Percentiles rank a stretch among this genome's conserved stretches.
phyloP scores from a whole-genome alignment of 139 green algal genomes.

The Chlorella vulgaris region DNA sequence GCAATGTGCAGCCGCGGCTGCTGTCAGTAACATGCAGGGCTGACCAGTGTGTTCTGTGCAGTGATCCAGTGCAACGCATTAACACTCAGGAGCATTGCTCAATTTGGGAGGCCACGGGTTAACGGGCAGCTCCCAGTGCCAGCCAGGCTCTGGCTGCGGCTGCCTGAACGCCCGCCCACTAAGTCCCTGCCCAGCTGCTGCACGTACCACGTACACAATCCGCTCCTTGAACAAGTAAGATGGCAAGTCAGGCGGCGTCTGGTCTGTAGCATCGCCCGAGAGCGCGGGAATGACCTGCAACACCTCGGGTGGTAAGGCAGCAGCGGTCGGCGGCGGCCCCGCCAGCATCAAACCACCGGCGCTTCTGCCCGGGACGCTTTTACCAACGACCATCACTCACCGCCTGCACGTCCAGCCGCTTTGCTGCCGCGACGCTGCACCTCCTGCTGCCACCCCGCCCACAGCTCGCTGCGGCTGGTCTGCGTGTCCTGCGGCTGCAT shows the following conservation, averaged over 20 bases:
- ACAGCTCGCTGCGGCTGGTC: slow-evolving; percentile 12
- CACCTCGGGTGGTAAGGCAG: too few relatives aligned
- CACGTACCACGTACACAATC: slow-evolving; percentile 98
- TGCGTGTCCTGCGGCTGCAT: not conserved
- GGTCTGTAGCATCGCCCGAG: slow-evolving; percentile 74
- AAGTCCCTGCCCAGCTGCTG: too few relatives aligned
- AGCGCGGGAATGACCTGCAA: slow-evolving; percentile 75
- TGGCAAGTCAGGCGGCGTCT: slow-evolving; percentile 94
- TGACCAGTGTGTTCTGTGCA: not conserved
- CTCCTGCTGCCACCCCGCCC: slow-evolving; percentile 10
- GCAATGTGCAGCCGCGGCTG: not conserved
- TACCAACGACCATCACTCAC: slow-evolving; percentile 12
- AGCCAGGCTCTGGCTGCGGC: too few relatives aligned
- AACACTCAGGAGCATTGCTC: too few relatives aligned
- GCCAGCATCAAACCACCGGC: too few relatives aligned
- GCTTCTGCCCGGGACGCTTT: not conserved
- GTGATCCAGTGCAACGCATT: too few relatives aligned
- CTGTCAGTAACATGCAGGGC: too few relatives aligned
- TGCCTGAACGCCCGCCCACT: too few relatives aligned
- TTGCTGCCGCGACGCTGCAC: slow-evolving; percentile 11
- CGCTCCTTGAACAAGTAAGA: slow-evolving; percentile 98
- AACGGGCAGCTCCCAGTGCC: too few relatives aligned
- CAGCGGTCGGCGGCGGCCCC: too few relatives aligned
- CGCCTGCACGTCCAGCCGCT: slow-evolving; percentile 53
- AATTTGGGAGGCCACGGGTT: too few relatives aligned